Evolutionary conservation across 2,329 filamentous ascomycete genomes (phyloP), one percentile per base, ranked within the genome.

Genomic region (Aspergillus awamori): DNA sequence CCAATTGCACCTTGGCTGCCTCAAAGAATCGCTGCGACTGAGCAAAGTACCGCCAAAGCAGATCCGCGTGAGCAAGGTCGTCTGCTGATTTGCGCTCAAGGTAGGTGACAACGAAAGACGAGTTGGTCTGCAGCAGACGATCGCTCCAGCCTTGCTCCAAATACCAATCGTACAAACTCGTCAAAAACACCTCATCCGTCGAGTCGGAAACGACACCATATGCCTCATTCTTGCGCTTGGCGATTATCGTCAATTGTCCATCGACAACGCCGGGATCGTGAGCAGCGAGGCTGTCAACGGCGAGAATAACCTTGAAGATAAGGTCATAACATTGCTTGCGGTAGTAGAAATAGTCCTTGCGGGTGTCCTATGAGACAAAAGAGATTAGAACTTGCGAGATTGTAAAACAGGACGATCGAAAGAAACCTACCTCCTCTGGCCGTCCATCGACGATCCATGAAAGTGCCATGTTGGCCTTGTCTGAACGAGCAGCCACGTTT

Each of bases 101-200:
- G 74, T 97, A 99, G 2, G 88, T 90, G 45, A 96, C 85, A 26
- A 98, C 92, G 70, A 93, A 93, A 0, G 89, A 86, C 5, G 93
- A 96, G 60, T 93, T 86, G 55, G 95, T 92, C 38, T 89, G 87
- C 36, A 99, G 85, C 28, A 99, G 85, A 13, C 93, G 89, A 65
- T 97, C 92, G 8, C 87, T 90, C 87, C 91, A 93, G 17, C 90
- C 89, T 74, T 93, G 89, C 57, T 85, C 79, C 67, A 98, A 88
- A 76, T 99, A 99, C 94, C 95, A 99, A 71, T 97, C 93, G 74
- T 97, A 99, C n/a, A 99, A 83, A 70, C 92, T 92, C 63, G 92
- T 96, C 74, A 98, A 90, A 80, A 99, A 99, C 4, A 97, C 91
- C 71, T 97, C 92, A 67, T 99, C 95, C 13, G 89, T 86, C 0